phyloP scores from a whole-genome alignment of 2,329 filamentous ascomycete species.

The Monilinia fructicola region DNA sequence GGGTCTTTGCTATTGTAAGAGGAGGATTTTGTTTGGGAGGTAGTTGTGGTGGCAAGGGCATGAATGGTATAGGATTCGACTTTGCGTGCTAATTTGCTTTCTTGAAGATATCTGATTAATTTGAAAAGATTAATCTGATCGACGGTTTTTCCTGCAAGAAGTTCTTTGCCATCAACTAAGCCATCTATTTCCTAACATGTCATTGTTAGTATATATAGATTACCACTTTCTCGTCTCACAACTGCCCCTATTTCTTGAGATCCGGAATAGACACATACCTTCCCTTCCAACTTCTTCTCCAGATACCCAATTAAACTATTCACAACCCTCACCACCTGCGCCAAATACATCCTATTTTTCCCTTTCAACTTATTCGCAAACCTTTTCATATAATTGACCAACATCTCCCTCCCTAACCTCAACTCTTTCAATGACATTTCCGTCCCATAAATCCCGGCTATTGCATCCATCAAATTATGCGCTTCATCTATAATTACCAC shows the following conservation, averaged over 20 bases:
- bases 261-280: constrained; percentile 43
- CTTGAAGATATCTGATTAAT: constrained; percentile 80
- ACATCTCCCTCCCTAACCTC: constrained; percentile 67
- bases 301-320: constrained; percentile 75
- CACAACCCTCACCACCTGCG: constrained; percentile 79
- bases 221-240: background rate
- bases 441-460: constrained; percentile 81
- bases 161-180: constrained; percentile 65
- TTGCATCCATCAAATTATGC: constrained; percentile 95
- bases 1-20: background rate
- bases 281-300: constrained; percentile 50
- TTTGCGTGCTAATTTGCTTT: constrained; percentile 91
- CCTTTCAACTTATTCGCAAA: constrained; percentile 89
- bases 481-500: constrained; percentile 97
- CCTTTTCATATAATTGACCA: constrained; percentile 79
- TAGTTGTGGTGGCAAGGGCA: constrained; percentile 41
- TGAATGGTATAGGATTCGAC: constrained; percentile 83
- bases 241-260: background rate
- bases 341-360: constrained; percentile 86
- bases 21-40: constrained; percentile 26
- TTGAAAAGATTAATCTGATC: constrained; percentile 96
- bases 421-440: constrained; percentile 73
- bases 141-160: constrained; percentile 80
- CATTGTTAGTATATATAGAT: background rate
- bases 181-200: constrained; percentile 54